Evolutionary conservation across 2,329 filamentous ascomycete genomes (phyloP), one percentile per base, ranked within the genome.

Genomic region (Phialophora tarda): DNA sequence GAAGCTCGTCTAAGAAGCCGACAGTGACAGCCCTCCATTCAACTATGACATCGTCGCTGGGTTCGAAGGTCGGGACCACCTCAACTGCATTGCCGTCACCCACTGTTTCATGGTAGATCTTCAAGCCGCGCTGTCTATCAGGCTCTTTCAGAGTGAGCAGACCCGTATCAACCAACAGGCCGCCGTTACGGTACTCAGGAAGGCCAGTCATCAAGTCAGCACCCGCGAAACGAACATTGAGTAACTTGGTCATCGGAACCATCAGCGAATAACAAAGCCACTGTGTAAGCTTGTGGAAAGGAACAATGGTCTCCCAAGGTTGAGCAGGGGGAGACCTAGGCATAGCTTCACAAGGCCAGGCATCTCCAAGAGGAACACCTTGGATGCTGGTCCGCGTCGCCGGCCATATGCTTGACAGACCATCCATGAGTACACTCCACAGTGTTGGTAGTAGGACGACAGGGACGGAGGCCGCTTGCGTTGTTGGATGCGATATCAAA

Each of bases 241-340:
- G 87, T 24, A 96, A 79, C 71, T 88, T 91, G 63, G 89, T 87
- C 89, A 97, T 96, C 0, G 93, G 93, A 26, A 93, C 89, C 91
- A 96, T 96, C 63, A 97, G 85, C 2, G 92, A 96, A 79, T 97
- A 97, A 58, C 91, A 92, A 63, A 97, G 88, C 93, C 93, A 97
- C 78, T 97, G 93, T 0, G 93, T 96, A 41, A 96, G 85, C 80
- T 96, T 97, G 82, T 97, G 93, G 81, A 97, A 96, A 0, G 93
- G 93, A 11, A 94, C 86, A 73, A 96, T 94, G 72, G 85, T 89
- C 76, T 94, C 91, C 90, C 66, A 68, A 10, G 60, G 57, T 21
- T 66, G 63, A 38, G 66, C 66, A 14, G 66, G 66, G 77, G 90
- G 88, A 1, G 81, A 80, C 54, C 84, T 82, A 0, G 93, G 92